phyloP scores from a whole-genome alignment of 805 yeast species.

The Candida nonsorbophila region DNA sequence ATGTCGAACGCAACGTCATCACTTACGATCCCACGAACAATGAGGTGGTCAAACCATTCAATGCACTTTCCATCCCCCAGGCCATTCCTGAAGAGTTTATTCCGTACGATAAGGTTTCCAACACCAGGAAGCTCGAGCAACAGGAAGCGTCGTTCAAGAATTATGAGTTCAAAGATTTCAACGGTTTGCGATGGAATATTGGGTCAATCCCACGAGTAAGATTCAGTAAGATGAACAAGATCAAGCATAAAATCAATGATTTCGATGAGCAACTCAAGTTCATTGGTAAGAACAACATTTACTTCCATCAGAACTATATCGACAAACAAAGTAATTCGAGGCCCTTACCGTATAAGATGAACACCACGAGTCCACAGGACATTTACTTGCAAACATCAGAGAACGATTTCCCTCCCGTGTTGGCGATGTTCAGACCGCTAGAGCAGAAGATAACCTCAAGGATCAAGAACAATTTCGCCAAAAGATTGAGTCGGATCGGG shows the following conservation, averaged over 20 bases:
- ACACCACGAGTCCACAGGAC: slow-evolving; percentile 16
- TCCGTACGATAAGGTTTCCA: slow-evolving; percentile 14
- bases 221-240: slow-evolving; percentile 17
- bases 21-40: slow-evolving; percentile 4
- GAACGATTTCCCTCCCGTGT: slow-evolving; percentile 18
- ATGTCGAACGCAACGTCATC: slow-evolving; percentile 6
- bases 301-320: slow-evolving; percentile 31
- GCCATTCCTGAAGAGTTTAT: slow-evolving; percentile 15
- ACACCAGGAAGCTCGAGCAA: slow-evolving; percentile 4
- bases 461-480: slow-evolving; percentile 28
- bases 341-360: slow-evolving; percentile 6
- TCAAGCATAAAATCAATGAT: slow-evolving; percentile 14
- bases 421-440: slow-evolving; percentile 38
- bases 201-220: slow-evolving; percentile 45
- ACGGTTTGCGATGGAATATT: slow-evolving; percentile 26
- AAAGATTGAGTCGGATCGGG: slow-evolving; percentile 7
- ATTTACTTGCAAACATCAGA: slow-evolving; percentile 18
- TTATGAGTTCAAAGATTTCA: slow-evolving; percentile 23
- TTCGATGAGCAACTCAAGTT: slow-evolving; percentile 15
- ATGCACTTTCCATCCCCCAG: slow-evolving; percentile 20
- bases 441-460: slow-evolving; percentile 33
- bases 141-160: slow-evolving; percentile 11
- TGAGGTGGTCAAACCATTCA: slow-evolving; percentile 8
- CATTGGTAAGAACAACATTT: slow-evolving; percentile 29
- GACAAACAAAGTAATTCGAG: slow-evolving; percentile 10